These are phyloP conservation scores for Scedosporium boydii DNA, from an alignment of 2,329 filamentous ascomycete species.

Conservation along the genomic window DNA sequence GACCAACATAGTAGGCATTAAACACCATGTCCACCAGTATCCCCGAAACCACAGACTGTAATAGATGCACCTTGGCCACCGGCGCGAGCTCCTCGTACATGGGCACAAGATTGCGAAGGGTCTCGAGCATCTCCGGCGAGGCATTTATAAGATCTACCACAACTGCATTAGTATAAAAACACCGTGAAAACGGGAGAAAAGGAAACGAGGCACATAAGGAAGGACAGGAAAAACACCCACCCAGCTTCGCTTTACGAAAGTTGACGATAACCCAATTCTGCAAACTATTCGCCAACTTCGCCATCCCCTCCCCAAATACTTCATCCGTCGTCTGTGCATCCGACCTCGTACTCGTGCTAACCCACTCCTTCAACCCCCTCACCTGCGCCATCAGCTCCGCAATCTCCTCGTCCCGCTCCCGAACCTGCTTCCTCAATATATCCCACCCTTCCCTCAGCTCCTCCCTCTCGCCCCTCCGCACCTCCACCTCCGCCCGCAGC, in stretches of 20 bases:
- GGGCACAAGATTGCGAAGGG: conserved; percentile 41
- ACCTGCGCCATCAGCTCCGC: conserved; percentile 48
- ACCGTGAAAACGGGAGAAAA: not conserved
- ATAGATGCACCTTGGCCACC: conserved; percentile 48
- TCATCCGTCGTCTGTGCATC: conserved; percentile 57
- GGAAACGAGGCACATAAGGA: not conserved
- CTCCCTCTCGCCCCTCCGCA: conserved; percentile 34
- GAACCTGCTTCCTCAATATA: conserved; percentile 33
- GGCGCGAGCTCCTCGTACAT: conserved; percentile 46
- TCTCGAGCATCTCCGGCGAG: conserved; percentile 28
- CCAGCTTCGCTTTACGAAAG: conserved; percentile 53
- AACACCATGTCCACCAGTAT: conserved; percentile 55
- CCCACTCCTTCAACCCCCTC: conserved; percentile 60
- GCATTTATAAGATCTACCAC: conserved; percentile 32
- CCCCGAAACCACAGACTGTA: conserved; percentile 52
- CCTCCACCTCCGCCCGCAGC: conserved; percentile 38
- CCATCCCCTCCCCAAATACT: conserved; percentile 53
- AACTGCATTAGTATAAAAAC: not conserved
- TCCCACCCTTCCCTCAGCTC: conserved; percentile 42
- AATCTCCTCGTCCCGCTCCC: conserved; percentile 46
- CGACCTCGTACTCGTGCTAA: conserved; percentile 55
- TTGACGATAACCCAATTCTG: conserved; percentile 68
- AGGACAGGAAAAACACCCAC: conserved; percentile 22
- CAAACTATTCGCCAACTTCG: conserved; percentile 53
- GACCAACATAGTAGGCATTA: conserved; percentile 52